phyloP scores from a whole-genome alignment of 768 basidiomycete species.

The Rickenella mellea region DNA sequence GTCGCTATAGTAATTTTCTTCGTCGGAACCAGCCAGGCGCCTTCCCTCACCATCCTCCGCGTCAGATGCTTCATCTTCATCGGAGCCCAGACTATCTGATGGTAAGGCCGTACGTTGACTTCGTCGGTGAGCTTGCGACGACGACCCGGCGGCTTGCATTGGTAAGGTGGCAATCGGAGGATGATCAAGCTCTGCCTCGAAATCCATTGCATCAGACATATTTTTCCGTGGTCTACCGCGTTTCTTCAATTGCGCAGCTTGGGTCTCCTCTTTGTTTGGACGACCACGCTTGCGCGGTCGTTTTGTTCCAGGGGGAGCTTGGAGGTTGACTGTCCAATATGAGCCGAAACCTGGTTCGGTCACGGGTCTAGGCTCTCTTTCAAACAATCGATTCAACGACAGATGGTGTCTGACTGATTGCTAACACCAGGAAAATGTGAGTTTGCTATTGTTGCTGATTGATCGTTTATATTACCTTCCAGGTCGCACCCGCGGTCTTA shows the following conservation, averaged over 20 bases:
- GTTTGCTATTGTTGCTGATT: not conserved
- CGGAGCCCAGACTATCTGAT: not conserved
- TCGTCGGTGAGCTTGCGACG: not conserved
- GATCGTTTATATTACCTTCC: constrained; percentile 50
- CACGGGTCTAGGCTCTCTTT: constrained; percentile 71
- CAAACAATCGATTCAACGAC: constrained; percentile 74
- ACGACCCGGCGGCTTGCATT: not conserved
- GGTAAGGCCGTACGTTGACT: not conserved
- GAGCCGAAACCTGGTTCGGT: constrained; percentile 84
- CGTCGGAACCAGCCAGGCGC: not conserved
- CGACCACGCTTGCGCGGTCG: constrained; percentile 75
- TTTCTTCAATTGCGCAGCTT: constrained; percentile 4
- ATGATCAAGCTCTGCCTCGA: not conserved
- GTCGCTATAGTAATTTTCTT: not conserved
- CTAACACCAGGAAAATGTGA: constrained; percentile 28
- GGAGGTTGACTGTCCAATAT: constrained; percentile 83
- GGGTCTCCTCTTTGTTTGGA: constrained; percentile 34
- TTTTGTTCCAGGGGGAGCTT: constrained; percentile 80
- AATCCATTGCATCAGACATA: not conserved
- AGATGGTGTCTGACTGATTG: constrained; percentile 86
- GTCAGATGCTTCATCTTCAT: not conserved
- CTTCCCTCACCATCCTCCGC: not conserved
- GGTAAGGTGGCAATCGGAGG: not conserved
- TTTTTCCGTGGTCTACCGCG: not conserved
- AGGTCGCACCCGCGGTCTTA: constrained; percentile 69